Evolutionary conservation across 1,139 yeast species (phyloP).

Genomic region (Candida mesenterica): DNA sequence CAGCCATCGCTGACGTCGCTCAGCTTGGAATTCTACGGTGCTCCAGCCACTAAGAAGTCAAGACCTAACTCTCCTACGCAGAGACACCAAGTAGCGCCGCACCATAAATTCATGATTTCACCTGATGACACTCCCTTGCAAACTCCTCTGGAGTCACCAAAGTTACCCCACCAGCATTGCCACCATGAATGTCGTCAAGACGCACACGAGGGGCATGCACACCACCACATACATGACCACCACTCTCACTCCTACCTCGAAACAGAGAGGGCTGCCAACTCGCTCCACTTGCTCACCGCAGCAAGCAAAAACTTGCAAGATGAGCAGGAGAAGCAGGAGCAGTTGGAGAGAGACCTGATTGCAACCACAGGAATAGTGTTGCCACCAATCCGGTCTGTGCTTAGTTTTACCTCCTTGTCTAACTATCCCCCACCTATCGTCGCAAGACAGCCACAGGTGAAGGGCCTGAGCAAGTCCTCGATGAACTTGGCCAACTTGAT

Average conservation of each 20-base stretch:
- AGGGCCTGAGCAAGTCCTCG: no score
- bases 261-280: slow-evolving; percentile 7
- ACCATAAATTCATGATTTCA: slow-evolving; percentile 21
- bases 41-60: slow-evolving; percentile 30
- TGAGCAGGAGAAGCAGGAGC: slow-evolving; percentile 11
- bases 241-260: no score
- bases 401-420: slow-evolving; percentile 24
- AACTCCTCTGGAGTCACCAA: slow-evolving; percentile 48
- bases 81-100: slow-evolving; percentile 8
- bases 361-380: slow-evolving; percentile 43
- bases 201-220: no score
- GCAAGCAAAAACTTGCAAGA: slow-evolving; percentile 24
- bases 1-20: slow-evolving; percentile 27
- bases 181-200: slow-evolving; percentile 3
- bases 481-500: slow-evolving; percentile 18
- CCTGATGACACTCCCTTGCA: slow-evolving; percentile 43
- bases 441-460: no score
- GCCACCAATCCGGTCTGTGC: slow-evolving; percentile 46
- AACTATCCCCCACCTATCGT: slow-evolving; percentile 12
- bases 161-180: slow-evolving; percentile 25
- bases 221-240: no score
- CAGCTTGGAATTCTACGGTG: slow-evolving; percentile 29
- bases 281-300: slow-evolving; percentile 19
- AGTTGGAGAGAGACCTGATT: slow-evolving; percentile 23
- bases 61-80: slow-evolving; percentile 41